Evolutionary conservation across 2,329 filamentous ascomycete genomes (phyloP), one percentile per base, ranked within the genome.

Genomic region (Exophiala sideris): DNA sequence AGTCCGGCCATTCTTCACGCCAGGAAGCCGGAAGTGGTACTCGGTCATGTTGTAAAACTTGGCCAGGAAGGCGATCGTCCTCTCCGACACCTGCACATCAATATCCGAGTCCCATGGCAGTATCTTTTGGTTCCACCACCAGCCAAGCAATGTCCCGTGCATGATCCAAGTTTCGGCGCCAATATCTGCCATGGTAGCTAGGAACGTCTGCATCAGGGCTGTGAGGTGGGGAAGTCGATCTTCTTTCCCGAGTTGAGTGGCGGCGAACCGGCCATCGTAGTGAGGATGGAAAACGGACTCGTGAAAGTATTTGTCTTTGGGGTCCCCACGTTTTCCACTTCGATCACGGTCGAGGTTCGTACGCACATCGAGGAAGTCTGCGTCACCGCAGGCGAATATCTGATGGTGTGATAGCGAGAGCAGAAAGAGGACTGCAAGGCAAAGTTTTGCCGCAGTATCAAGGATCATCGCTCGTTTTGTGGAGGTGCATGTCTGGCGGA

Each of bases 61-160:
- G 8, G 79, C 81, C 5, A 85, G 70, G 65, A 80, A 79, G n/a
- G 73, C 66, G 48, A 84, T 80, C 0, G 78, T 78, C 10, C 67
- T 63, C 63, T 82, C 78, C 5, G 78, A 77, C 12, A 85, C 74
- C 65, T 83, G 79, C 10, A 84, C 79, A 59, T 85, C 82, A 45
- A 84, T 64, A 60, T 85, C 81, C 10, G 76, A 78, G 64, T 85
- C 82, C 81, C 82, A 84, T 2, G 81, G 81, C 68, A 85, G 75
- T 62, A 83, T 77, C 64, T 76, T 76, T 49, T 77, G 73, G 60
- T 83, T 83, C 82, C 82, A 85, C 76, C 79, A 84, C 81, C 82
- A 84, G 34, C 80, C 79, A 12, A 84, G 69, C 38, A 85, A 68
- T 5, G 78, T 79, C 10, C 82, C 81, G 60, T 85, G 82, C 79